Conservation (phyloP, 1,284 basidiomycete genomes). For the Leccinum subrobustum region DNA sequence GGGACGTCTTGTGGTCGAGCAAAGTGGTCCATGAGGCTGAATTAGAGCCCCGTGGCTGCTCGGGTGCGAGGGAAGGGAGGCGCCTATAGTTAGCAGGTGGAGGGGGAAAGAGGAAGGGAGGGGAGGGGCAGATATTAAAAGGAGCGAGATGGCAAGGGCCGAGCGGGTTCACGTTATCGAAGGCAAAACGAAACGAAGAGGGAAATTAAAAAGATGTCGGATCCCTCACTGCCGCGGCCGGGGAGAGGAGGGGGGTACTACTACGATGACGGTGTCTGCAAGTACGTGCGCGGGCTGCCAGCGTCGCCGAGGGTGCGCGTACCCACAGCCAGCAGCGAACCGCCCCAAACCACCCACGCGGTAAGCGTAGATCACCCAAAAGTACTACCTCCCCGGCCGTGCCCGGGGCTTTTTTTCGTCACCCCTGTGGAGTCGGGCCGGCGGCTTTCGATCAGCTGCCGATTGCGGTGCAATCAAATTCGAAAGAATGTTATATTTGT, state of each 20-base stretch:
- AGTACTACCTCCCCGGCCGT: constrained; percentile 22
- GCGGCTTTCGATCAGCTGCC: constrained; percentile 35
- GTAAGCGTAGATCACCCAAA: constrained; percentile 26
- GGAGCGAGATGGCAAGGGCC: constrained; percentile 29
- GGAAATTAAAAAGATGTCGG: constrained; percentile 20
- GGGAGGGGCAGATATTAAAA: constrained; percentile 32
- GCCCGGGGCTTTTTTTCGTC: constrained; percentile 24
- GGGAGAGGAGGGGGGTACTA: neutral
- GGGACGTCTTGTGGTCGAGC: constrained; percentile 17
- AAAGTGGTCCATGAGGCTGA: constrained; percentile 24
- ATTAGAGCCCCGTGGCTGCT: neutral
- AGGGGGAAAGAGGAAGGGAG: neutral
- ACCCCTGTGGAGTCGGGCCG: constrained; percentile 31
- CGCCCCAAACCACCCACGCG: neutral
- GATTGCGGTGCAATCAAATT: constrained; percentile 19
- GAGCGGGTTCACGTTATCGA: constrained; percentile 28
- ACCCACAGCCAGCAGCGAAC: constrained; percentile 1
- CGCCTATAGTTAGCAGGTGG: neutral
- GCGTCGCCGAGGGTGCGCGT: neutral
- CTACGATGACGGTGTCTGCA: constrained; percentile 1
- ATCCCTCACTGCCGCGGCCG: neutral
- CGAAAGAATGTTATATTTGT: neutral
- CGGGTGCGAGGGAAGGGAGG: neutral
- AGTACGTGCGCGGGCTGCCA: constrained; percentile 6
- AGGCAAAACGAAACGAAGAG: constrained; percentile 19